These are phyloP conservation scores for Lepiota brunneoincarnata DNA, from an alignment of 768 basidiomycete genomes.

Conservation along the genomic window DNA sequence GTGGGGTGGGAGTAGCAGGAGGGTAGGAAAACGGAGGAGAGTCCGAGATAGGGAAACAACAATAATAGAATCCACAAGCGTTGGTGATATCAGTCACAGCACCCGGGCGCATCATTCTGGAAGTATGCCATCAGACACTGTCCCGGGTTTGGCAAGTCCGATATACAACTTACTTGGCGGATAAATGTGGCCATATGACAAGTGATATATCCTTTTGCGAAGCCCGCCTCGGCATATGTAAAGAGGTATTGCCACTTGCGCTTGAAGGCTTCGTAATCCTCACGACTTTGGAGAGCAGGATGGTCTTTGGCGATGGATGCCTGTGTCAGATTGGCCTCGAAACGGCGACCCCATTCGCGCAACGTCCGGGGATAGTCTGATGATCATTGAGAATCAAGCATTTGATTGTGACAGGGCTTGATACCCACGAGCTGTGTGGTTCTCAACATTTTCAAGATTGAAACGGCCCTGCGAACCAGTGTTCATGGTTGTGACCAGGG, in stretches of 20 bases:
- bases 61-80: not conserved
- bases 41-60: constrained; percentile 6
- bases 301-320: constrained; percentile 57
- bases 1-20: too few relatives aligned
- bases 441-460: constrained; percentile 81
- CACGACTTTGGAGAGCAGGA: constrained; percentile 51
- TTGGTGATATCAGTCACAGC: constrained; percentile 41
- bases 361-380: constrained; percentile 86
- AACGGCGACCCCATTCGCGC: constrained; percentile 85
- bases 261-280: constrained; percentile 68
- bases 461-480: constrained; percentile 70
- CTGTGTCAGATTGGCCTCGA: constrained; percentile 62
- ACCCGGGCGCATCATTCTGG: constrained; percentile 48
- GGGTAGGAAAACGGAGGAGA: too few relatives aligned
- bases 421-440: constrained; percentile 72
- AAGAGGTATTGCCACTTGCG: constrained; percentile 85
- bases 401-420: not conserved
- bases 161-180: constrained; percentile 45
- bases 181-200: constrained; percentile 81
- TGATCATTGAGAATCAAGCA: not conserved
- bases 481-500: constrained; percentile 72
- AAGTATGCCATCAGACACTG: not conserved
- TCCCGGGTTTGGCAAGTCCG: not conserved
- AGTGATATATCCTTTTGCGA: constrained; percentile 77
- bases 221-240: constrained; percentile 78